These are phyloP conservation scores for Truncatella angustata DNA, from an alignment of 2,329 filamentous ascomycete genomes.

Conservation along the genomic window DNA sequence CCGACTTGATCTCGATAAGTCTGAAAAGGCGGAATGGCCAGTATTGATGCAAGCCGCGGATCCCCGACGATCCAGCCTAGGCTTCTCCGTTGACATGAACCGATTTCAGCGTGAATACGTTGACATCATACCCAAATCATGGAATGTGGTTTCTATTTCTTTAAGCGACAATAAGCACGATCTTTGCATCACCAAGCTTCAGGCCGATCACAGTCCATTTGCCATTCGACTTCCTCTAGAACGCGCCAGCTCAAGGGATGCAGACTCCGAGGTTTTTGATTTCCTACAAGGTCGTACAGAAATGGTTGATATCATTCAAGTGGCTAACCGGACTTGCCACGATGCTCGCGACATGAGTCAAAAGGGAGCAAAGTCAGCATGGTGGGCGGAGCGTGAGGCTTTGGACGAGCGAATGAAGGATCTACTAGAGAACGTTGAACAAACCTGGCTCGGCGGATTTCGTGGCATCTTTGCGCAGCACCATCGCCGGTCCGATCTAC, in stretches of 20 bases:
- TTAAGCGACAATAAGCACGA: conserved; percentile 81
- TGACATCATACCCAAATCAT: conserved; percentile 77
- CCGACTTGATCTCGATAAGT: conserved; percentile 36
- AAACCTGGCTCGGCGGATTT: conserved; percentile 94
- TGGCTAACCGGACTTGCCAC: conserved; percentile 83
- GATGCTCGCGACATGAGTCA: conserved; percentile 65
- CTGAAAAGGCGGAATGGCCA: conserved; percentile 32
- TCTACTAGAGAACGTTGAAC: conserved; percentile 81
- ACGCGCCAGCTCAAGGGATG: conserved; percentile 76
- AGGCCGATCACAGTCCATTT: conserved; percentile 74
- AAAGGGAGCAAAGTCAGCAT: conserved; percentile 74
- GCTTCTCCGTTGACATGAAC: conserved; percentile 49
- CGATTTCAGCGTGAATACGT: conserved; percentile 78
- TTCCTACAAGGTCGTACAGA: conserved; percentile 79
- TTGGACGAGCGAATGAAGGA: conserved; percentile 76
- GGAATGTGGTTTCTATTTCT: conserved; percentile 84
- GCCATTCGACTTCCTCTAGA: conserved; percentile 83
- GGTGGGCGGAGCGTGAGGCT: conserved; percentile 85
- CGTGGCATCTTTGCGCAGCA: conserved; percentile 87
- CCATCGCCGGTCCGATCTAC: conserved; percentile 56
- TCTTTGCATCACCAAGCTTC: conserved; percentile 84
- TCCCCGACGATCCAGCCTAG: conserved; percentile 41
- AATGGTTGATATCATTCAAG: conserved; percentile 76
- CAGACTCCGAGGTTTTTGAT: conserved; percentile 75
- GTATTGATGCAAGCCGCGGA: conserved; percentile 29